Conservation (phyloP, 2,329 filamentous ascomycete genomes). For the Epicoccum nigrum region DNA sequence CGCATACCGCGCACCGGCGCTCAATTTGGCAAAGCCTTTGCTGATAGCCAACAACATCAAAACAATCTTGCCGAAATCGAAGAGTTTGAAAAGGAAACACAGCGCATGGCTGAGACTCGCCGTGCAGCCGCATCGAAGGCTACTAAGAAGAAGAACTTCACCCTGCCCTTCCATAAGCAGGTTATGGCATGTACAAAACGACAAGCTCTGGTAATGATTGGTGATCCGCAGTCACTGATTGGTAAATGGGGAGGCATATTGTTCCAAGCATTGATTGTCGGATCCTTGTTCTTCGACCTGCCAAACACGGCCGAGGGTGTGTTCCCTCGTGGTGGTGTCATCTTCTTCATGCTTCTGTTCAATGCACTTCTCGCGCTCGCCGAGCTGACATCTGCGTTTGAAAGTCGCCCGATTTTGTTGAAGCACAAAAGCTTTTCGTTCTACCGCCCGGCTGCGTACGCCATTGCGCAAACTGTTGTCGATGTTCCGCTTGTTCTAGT, state of each 20-base stretch:
- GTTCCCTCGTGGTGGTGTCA: conserved; percentile 65
- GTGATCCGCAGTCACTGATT: conserved; percentile 57
- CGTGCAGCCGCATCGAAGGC: conserved; percentile 41
- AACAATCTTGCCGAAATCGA: conserved; percentile 49
- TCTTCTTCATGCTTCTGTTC: conserved; percentile 69
- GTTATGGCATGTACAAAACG: conserved; percentile 49
- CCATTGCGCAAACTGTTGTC: conserved; percentile 63
- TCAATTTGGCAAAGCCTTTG: conserved; percentile 59
- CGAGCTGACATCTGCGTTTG: conserved; percentile 66
- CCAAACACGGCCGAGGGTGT: conserved; percentile 60
- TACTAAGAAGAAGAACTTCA: conserved; percentile 51
- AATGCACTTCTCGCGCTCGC: conserved; percentile 67
- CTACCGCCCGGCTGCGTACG: conserved; percentile 67
- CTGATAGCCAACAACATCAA: conserved; percentile 45
- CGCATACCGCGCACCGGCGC: conserved; percentile 61
- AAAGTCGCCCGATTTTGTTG: conserved; percentile 67
- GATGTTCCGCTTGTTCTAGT: conserved; percentile 64
- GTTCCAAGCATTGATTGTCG: conserved; percentile 50
- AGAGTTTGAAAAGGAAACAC: conserved; percentile 47
- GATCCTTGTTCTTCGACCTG: conserved; percentile 60
- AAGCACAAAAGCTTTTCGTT: conserved; percentile 76
- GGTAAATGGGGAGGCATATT: conserved; percentile 54
- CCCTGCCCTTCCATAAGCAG: conserved; percentile 47
- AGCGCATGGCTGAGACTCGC: conserved; percentile 39
- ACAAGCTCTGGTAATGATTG: conserved; percentile 59